A percentile compares a stretch with the other conserved stretches of the same genome.
Evolutionary conservation across 208 protist genomes (phyloP).

Genomic region (Trypanosoma grayi): DNA sequence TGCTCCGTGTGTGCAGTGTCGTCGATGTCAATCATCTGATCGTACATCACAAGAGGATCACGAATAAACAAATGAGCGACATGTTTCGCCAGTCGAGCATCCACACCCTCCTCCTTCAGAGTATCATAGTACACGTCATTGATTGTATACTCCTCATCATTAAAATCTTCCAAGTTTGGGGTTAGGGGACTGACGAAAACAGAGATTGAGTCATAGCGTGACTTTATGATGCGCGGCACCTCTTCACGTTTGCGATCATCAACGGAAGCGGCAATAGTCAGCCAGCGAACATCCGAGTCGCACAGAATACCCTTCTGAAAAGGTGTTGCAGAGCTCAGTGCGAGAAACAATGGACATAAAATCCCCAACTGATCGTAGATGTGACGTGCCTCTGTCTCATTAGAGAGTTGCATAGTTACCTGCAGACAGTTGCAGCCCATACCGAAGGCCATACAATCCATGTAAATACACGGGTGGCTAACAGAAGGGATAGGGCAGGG

Average conservation of each 20-base stretch:
- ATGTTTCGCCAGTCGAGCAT: slow-evolving; percentile 93
- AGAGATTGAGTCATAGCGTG: slow-evolving; percentile 95
- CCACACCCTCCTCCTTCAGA: slow-evolving; percentile 87
- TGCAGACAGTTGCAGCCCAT: slow-evolving; percentile 99
- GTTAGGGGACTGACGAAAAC: slow-evolving; percentile 84
- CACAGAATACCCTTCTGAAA: slow-evolving; percentile 96
- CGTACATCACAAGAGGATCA: slow-evolving; percentile 98
- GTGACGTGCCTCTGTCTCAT: slow-evolving; percentile 92
- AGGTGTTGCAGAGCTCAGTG: slow-evolving; percentile 95
- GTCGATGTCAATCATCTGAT: slow-evolving; percentile 93
- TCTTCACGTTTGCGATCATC: slow-evolving; percentile 95
- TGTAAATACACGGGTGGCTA: slow-evolving; percentile 95
- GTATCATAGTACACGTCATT: slow-evolving; percentile 78
- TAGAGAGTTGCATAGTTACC: slow-evolving; percentile 95
- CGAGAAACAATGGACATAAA: slow-evolving; percentile 95
- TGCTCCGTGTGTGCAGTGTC: slow-evolving; percentile 93
- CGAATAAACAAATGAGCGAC: slow-evolving; percentile 98
- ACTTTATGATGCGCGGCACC: slow-evolving; percentile 93
- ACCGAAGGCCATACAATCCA: slow-evolving; percentile 99
- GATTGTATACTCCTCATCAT: slow-evolving; percentile 82
- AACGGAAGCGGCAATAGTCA: slow-evolving; percentile 95
- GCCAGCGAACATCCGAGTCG: slow-evolving; percentile 96
- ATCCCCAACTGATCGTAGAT: slow-evolving; percentile 98
- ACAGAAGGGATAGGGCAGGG: slow-evolving; percentile 81
- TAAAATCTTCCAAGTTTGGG: slow-evolving; percentile 80